These are phyloP conservation scores for Nicotiana benthamiana DNA, from an alignment of 257 asterid genomes.

Conservation along the genomic window DNA sequence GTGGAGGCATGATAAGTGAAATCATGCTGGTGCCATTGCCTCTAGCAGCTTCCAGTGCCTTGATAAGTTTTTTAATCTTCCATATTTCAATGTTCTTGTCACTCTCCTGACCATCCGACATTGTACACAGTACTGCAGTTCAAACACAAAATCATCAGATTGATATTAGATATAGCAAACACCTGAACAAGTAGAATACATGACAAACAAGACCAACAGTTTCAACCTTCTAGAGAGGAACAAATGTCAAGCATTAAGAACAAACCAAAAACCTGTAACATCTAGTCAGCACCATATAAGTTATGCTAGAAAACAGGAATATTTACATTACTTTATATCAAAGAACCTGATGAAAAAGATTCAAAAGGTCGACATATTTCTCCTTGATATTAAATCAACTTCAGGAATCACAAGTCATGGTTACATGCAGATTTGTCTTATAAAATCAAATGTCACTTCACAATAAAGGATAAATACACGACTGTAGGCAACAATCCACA, in stretches of 20 bases:
- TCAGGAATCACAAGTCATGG: not conserved
- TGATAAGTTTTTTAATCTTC: slow-evolving; percentile 16
- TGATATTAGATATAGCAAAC: not conserved
- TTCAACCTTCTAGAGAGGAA: not conserved
- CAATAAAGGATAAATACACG: not conserved
- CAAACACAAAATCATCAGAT: not conserved
- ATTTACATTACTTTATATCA: not conserved
- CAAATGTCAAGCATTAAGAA: not conserved
- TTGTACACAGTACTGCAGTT: not conserved
- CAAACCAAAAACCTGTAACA: not conserved
- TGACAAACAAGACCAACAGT: not conserved
- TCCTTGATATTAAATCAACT: not conserved
- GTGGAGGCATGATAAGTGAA: slow-evolving; percentile 18
- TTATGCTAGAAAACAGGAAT: not conserved
- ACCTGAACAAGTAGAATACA: not conserved
- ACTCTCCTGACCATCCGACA: slow-evolving; percentile 17
- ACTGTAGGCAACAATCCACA: not conserved
- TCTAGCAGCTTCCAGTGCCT: slow-evolving; percentile 19
- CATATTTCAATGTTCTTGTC: slow-evolving; percentile 16
- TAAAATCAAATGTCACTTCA: not conserved
- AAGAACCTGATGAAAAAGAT: not conserved
- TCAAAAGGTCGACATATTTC: not conserved
- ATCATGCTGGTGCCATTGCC: slow-evolving; percentile 22
- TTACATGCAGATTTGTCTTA: not conserved
- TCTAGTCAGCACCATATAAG: not conserved